Base-by-base conservation (phyloP, 176 grass and related monocot species). In the Carex littledalei region DNA sequence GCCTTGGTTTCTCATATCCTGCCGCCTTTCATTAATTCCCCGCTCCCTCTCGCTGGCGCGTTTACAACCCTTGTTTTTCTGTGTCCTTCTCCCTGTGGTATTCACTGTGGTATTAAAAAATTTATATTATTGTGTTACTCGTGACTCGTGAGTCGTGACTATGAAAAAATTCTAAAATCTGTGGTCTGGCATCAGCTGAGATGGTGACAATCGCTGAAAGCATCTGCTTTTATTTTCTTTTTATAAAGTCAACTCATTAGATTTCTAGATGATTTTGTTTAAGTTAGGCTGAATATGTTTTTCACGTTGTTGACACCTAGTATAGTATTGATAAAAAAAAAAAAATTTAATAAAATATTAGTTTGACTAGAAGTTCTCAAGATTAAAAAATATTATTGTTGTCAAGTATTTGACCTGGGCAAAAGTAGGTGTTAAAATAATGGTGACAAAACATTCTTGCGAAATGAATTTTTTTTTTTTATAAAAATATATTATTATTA, bases 11-110 rank as follows among this genome's bases (percentile, higher is more conserved):
- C 80, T 35, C 80, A 32, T 13, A 21, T 11, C 24, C 24, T 77
- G 39, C 20, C 78, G 67, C 63, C 53, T 83, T 87, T 83, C 66
- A 66, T 72, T 70, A 67, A 81, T 32, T 67, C 34, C 15, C 34
- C 11, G 47, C 47, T 67, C 14, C 65, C 32, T 50, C 9, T 49
- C 4, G 14, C 2, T 21, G 12, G 64, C 3, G 12, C 0, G 37
- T 47, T 72, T 72, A 43, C 3, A 35, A 67, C 8, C 20, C 18
- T 31, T 74, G 43, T 74, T 74, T 47, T 74, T 74, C 43, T 15
- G 70, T 74, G 41, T 26, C 43, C 11, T 50, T 0, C 20, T 74
- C 49, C 8, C 2, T n/a, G 37, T 73, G 10, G 69, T 15, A 8
- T 35, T 35, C 20, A 49, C 11, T 47, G 18, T 73, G 39, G 47